phyloP scores from a whole-genome alignment of 768 basidiomycete genomes.

The Leccinellum albellum region DNA sequence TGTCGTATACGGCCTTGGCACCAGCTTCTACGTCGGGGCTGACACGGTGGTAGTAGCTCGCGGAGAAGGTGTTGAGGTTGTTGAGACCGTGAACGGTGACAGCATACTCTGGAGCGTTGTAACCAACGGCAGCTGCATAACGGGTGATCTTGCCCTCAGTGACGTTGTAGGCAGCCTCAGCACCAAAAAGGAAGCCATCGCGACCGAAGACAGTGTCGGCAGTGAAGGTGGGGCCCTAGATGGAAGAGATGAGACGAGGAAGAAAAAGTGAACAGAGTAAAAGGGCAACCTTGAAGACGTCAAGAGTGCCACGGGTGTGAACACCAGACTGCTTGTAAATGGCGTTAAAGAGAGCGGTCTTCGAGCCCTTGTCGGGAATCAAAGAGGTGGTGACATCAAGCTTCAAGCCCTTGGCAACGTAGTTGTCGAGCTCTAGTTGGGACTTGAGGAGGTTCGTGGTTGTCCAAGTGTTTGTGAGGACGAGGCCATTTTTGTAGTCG shows the following conservation, averaged over 20 bases:
- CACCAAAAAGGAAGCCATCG: conserved; percentile 96
- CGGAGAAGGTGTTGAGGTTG: conserved; percentile 91
- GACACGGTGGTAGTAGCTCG: conserved; percentile 98
- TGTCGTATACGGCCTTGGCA: conserved; percentile 94
- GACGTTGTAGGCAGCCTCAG: conserved; percentile 95
- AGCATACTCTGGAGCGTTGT: conserved; percentile 94
- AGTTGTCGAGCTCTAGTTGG: conserved; percentile 92
- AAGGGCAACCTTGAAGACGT: conserved; percentile 82
- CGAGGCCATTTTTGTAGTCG: conserved; percentile 89
- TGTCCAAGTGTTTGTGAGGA: conserved; percentile 94
- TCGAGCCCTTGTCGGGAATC: conserved; percentile 81
- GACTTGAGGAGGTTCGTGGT: conserved; percentile 90
- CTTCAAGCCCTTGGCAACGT: conserved; percentile 97
- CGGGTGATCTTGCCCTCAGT: conserved; percentile 88
- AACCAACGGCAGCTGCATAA: conserved; percentile 90
- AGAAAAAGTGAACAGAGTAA: conserved; percentile 1
- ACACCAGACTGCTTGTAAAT: conserved; percentile 95
- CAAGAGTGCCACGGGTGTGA: conserved; percentile 86
- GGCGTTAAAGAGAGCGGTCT: conserved; percentile 78
- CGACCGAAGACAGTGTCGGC: conserved; percentile 93
- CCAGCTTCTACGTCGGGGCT: conserved; percentile 88
- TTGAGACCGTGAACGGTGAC: conserved; percentile 91
- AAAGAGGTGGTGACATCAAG: conserved; percentile 83
- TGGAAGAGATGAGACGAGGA: background rate
- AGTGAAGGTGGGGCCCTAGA: conserved; percentile 93